These are phyloP conservation scores for Oryza punctata DNA, from an alignment of 176 grass and related monocot genomes.

Conservation along the genomic window DNA sequence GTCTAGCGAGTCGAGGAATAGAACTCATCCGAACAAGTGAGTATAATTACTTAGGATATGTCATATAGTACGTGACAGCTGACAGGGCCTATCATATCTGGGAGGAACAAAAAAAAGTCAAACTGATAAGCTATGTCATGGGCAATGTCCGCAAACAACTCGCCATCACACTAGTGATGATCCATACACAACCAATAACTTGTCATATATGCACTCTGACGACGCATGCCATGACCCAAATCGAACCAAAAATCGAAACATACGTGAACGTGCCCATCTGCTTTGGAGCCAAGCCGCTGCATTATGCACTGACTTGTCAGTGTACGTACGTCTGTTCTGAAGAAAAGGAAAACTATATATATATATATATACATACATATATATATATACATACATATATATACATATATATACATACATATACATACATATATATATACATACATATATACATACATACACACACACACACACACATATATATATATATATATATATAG, in stretches of 20 bases:
- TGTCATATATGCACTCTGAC: background rate
- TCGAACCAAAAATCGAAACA: background rate
- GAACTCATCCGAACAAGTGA: too few species aligned
- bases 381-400: too few species aligned
- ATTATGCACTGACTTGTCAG: constrained; percentile 23
- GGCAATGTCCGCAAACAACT: background rate
- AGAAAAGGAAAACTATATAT: background rate
- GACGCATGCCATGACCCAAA: background rate
- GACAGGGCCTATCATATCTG: background rate
- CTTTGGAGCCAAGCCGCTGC: background rate
- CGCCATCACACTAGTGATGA: background rate
- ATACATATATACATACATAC: too few species aligned
- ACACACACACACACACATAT: too few species aligned
- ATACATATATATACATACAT: too few species aligned
- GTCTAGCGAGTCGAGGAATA: too few species aligned
- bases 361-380: too few species aligned
- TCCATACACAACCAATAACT: background rate
- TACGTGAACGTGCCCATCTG: background rate
- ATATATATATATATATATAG: too few species aligned
- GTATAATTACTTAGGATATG: background rate
- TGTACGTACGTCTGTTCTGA: background rate
- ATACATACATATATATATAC: too few species aligned
- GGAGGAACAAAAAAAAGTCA: background rate
- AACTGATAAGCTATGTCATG: background rate
- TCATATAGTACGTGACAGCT: background rate